Base-by-base conservation (phyloP, 768 basidiomycete genomes). In the Boletales sp. region DNA sequence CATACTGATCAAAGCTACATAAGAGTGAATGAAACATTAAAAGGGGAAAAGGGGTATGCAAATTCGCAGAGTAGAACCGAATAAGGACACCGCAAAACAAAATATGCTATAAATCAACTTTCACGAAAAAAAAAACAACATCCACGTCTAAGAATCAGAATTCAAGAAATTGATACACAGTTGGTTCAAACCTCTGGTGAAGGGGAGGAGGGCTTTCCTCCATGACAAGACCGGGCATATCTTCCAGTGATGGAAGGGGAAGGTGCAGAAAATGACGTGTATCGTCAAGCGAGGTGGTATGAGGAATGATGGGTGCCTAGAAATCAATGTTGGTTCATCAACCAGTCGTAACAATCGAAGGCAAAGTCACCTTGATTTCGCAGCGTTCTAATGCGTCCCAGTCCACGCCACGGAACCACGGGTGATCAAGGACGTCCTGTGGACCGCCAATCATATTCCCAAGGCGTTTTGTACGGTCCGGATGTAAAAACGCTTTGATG, bases 371-470 rank as follows among this genome's bases (percentile, higher is more conserved):
- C 62, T 84, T 81, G 50, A 95, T 94, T 68, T 93, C 87, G 48
- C 88, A 81, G 32, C 87, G 80, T 64, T 91, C 89, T 37, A 95
- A 70, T 3, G 89, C 87, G 51, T 81, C 84, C 93, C 93, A 95
- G 62, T 94, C 91, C 32, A 95, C 93, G 13, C 93, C 94, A 65
- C 86, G 79, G 74, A 97, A 97, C 94, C 94, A 98, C 0, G 89
- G 81, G 67, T 98, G 94, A 46, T 84, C 82, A 56, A 94, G 79
- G 35, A 98, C 83, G 69, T 97, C 95, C 56, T 90, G 84, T 5
- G 94, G 84, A 5, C 94, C 95, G 34, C 92, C 90, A 38, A 85
- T 87, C 72, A 97, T 82, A 66, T 98, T 97, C 8, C 95, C 95
- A 21, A 97, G 72, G 37, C 97, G 82, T 66, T 94, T 89, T 49